phyloP scores from a whole-genome alignment of 2,329 filamentous ascomycete genomes.

The Ceratocystis lukuohia region DNA sequence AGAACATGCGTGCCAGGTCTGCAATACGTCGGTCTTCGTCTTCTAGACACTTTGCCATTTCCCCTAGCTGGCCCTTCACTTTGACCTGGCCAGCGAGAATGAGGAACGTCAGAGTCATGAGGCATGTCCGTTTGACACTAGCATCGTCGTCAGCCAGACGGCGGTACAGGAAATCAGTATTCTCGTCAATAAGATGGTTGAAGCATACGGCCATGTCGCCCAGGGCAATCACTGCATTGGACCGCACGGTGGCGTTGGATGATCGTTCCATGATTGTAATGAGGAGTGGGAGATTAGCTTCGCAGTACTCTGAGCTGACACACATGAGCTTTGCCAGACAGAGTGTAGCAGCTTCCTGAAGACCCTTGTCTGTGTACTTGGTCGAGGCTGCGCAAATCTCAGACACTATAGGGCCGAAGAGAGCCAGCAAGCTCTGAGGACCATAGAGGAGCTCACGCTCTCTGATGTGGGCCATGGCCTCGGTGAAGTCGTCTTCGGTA shows the following conservation, averaged over 20 bases:
- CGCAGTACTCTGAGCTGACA: slow-evolving; percentile 91
- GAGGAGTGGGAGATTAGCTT: slow-evolving; percentile 77
- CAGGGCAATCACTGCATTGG: slow-evolving; percentile 90
- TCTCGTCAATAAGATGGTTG: slow-evolving; percentile 97
- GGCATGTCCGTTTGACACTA: slow-evolving; percentile 88
- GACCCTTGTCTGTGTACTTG: slow-evolving; percentile 72
- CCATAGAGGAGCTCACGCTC: slow-evolving; percentile 76
- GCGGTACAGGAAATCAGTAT: slow-evolving; percentile 94
- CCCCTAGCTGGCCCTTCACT: slow-evolving; percentile 93
- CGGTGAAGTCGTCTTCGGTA: slow-evolving; percentile 83
- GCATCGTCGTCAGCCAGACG: slow-evolving; percentile 77
- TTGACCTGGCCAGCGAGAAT: slow-evolving; percentile 97
- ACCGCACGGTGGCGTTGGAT: slow-evolving; percentile 79
- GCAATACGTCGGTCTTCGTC: slow-evolving; percentile 90
- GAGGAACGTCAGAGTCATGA: slow-evolving; percentile 96
- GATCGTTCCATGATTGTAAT: slow-evolving; percentile 97
- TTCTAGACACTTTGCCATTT: slow-evolving; percentile 98
- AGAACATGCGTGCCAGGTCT: slow-evolving; percentile 94
- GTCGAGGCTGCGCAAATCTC: slow-evolving; percentile 95
- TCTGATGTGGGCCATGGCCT: slow-evolving; percentile 70
- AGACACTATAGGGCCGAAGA: slow-evolving; percentile 80
- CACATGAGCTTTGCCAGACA: slow-evolving; percentile 99
- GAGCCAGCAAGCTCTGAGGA: slow-evolving; percentile 67
- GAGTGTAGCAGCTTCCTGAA: slow-evolving; percentile 85
- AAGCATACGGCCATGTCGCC: slow-evolving; percentile 99